A percentile compares a stretch with the other conserved stretches of the same genome.
These are phyloP conservation scores for Backusella parvicylindrica DNA, from an alignment of 192 early-diverging fungal species.

Conservation along the genomic window DNA sequence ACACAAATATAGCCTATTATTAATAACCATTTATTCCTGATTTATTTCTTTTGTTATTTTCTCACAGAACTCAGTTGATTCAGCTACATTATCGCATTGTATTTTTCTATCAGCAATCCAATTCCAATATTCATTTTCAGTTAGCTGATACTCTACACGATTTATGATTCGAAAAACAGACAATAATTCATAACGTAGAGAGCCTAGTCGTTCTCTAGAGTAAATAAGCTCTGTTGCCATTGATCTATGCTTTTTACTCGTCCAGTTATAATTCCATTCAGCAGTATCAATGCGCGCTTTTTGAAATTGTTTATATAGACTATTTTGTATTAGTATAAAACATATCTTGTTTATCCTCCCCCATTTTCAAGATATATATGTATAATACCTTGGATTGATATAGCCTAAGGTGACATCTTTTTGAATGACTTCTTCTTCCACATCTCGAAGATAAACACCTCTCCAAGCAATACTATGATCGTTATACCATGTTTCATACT, in stretches of 20 bases:
- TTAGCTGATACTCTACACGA: slow-evolving; percentile 38
- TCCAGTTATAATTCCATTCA: slow-evolving; percentile 34
- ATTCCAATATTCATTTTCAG: slow-evolving; percentile 52
- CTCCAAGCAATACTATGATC: slow-evolving; percentile 30
- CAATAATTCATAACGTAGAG: slow-evolving; percentile 45
- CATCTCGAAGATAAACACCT: slow-evolving; percentile 44
- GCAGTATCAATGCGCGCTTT: slow-evolving; percentile 15
- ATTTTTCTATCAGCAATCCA: slow-evolving; percentile 48
- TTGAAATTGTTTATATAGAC: slow-evolving; percentile 28
- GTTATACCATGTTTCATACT: slow-evolving; percentile 8
- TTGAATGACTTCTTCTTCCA: slow-evolving; percentile 37
- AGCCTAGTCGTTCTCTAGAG: slow-evolving; percentile 44
- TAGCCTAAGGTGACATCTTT: neutral
- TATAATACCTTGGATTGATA: slow-evolving; percentile 15
- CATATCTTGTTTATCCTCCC: neutral
- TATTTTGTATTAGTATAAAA: neutral
- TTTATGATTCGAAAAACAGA: slow-evolving; percentile 45
- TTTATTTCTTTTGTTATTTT: slow-evolving; percentile 7
- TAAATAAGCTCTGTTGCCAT: slow-evolving; percentile 44
- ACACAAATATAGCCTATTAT: too few species aligned
- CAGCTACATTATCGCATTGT: slow-evolving; percentile 32
- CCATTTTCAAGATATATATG: neutral
- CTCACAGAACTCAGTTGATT: neutral
- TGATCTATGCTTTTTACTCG: slow-evolving; percentile 35
- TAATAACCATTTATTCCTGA: neutral